Evolutionary conservation across 495 filamentous ascomycete species (phyloP).

Genomic region (Antarctomyces pellizariae): DNA sequence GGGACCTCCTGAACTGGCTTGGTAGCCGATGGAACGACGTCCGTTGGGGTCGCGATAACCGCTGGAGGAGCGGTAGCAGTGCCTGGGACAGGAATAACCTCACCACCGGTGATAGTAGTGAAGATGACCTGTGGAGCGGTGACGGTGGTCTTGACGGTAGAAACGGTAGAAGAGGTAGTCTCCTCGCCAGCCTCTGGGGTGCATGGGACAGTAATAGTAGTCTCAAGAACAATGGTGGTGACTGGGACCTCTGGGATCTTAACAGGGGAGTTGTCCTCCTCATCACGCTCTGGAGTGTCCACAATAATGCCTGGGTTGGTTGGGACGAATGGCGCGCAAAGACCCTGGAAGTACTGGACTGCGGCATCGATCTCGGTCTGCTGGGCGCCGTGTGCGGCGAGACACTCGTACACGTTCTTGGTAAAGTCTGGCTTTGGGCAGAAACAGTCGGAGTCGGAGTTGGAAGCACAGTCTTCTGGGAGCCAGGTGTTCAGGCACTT

Average conservation of each 20-base stretch:
- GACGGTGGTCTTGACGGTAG: slow-evolving; percentile 24
- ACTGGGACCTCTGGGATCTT: slow-evolving; percentile 17
- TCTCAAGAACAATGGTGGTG: slow-evolving; percentile 29
- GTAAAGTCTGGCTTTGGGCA: slow-evolving; percentile 60
- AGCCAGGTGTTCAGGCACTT: slow-evolving; percentile 91
- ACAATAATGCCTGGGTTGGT: slow-evolving; percentile 73
- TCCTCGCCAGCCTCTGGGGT: no score
- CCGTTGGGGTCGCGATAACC: no score
- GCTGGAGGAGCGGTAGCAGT: slow-evolving; percentile 1
- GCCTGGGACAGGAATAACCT: not conserved
- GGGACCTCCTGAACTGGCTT: no score
- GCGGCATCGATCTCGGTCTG: slow-evolving; percentile 42
- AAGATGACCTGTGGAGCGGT: slow-evolving; percentile 27
- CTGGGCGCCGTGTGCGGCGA: slow-evolving; percentile 49
- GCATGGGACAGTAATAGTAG: slow-evolving; percentile 20
- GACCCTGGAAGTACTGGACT: slow-evolving; percentile 69
- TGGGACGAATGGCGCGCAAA: slow-evolving; percentile 55
- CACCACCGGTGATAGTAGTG: slow-evolving; percentile 19
- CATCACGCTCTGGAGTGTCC: slow-evolving; percentile 20
- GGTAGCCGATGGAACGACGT: no score
- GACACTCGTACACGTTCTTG: slow-evolving; percentile 57
- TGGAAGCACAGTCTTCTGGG: slow-evolving; percentile 54
- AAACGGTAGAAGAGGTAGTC: slow-evolving; percentile 35
- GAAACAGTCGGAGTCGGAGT: slow-evolving; percentile 67
- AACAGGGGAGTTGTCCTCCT: slow-evolving; percentile 7